Evolutionary conservation across 257 asterid species (phyloP), one percentile per base, ranked within the genome.

Genomic region (Solanum gandarillasii): DNA sequence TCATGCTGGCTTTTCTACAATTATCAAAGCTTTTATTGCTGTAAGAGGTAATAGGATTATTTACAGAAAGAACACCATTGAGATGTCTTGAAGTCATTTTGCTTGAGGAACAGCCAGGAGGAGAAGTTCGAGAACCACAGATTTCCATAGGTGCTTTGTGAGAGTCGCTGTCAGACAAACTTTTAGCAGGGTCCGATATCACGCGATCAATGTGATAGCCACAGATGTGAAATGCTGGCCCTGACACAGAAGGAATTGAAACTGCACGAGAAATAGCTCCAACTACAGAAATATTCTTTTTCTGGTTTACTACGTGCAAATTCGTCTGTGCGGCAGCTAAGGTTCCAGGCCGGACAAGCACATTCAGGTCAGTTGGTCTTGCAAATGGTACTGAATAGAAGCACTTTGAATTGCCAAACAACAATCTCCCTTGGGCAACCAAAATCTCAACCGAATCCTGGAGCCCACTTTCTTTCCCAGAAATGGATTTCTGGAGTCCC

Each of bases 201-300:
- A 92, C 76, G 76, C 90, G 87, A 87, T 94, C 97, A 58, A 91
- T 62, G 90, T 94, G 97, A 93, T 95, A 92, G 81, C 94, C 93
- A 89, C 94, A 94, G 86, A 89, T 91, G 90, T 92, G 97, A 89
- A 94, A 93, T 78, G 98, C 88, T 88, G 95, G 95, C 85, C 95
- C 98, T 29, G 98, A 92, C 31, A 96, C 96, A 31, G 98, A 95
- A 32, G 99, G 99, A 83, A 92, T 78, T 38, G 98, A 94, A 83
- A 95, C 67, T 43, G 98, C 94, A 34, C 98, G 95, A 83, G 98
- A 93, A 93, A 96, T 84, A 75, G 94, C 90, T 86, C 94, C 96
- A 90, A 91, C 93, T 84, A 94, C 93, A 55, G 97, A 93, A 85
- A 96, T 86, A 84, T 94, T 96, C 90, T 89, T 95, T 90, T 91